These are phyloP conservation scores for Xylariaceae sp. DNA, from an alignment of 2,329 filamentous ascomycete genomes.

Conservation along the genomic window DNA sequence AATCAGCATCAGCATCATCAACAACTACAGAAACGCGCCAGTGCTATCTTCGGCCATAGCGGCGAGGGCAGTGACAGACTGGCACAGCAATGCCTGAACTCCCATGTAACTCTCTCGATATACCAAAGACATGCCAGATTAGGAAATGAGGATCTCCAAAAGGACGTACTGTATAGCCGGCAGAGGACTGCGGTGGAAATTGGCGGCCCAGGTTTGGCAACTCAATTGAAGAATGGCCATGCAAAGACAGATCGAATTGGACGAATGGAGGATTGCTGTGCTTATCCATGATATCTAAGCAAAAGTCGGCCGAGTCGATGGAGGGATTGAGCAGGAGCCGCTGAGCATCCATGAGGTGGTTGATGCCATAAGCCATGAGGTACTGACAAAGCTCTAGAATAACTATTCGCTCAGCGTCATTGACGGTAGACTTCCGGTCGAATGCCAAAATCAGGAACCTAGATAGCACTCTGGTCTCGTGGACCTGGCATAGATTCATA, in stretches of 20 bases:
- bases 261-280: slow-evolving; percentile 78
- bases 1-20: no score
- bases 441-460: slow-evolving; percentile 59
- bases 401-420: slow-evolving; percentile 46
- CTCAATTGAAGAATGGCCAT: slow-evolving; percentile 87
- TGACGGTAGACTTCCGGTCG: slow-evolving; percentile 40
- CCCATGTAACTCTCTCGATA: no score
- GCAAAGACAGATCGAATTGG: slow-evolving; percentile 84
- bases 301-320: slow-evolving; percentile 56
- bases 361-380: slow-evolving; percentile 69
- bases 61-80: no score
- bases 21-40: no score
- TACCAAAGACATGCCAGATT: no score
- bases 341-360: slow-evolving; percentile 73
- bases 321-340: slow-evolving; percentile 54
- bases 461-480: slow-evolving; percentile 63
- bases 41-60: no score
- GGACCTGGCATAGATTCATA: slow-evolving; percentile 63
- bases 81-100: no score
- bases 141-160: no score
- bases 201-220: slow-evolving; percentile 74
- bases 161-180: slow-evolving; percentile 93
- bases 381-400: slow-evolving; percentile 61
- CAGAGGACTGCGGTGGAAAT: slow-evolving; percentile 72
- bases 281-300: slow-evolving; percentile 61